Base-by-base conservation (phyloP, 345 rosid genomes). In the Syzygium grande region DNA sequence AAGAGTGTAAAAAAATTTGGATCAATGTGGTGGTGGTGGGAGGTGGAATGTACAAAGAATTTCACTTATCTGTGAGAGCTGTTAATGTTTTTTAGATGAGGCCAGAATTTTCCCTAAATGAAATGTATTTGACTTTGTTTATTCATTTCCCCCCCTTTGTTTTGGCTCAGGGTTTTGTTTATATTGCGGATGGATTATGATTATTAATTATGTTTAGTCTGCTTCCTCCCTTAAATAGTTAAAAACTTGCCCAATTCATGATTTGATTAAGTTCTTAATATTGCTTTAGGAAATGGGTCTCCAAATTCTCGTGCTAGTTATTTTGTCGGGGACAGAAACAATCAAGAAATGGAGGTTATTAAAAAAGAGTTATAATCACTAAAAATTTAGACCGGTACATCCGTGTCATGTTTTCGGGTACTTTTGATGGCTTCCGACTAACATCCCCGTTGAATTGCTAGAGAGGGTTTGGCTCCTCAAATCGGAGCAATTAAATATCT, bases 31-130 rank as follows among this genome's bases (percentile, higher is more conserved):
- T 34, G 25, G 58, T 55, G 83, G 43, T 73, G 86, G 86, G 91
- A 91, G 94, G 89, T 91, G 90, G 92, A 93, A 90, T 91, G 94
- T 93, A 94, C 90, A 94, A 92, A 89, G 86, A 52, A 84, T 49
- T 89, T 89, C 90, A 93, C 91, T 83, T 84, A 91, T 91, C 91
- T 88, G 93, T 52, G 86, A 92, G 97, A 92, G 94, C 90, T 91
- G 92, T 90, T 91, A 73, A 93, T 92, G 92, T 90, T 88, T 49
- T 49, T 73, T 73, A 90, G 94, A 86, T 87, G 90, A 90, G 93
- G 90, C 91, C 89, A 54, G 86, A 84, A 87, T 84, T 90, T 85
- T 86, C 61, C 84, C 87, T 85, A 63, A 19, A 73, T 73, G 83
- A 73, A 73, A 38, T 73, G 83, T 22, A 61, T 73, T 68, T 73